Evolutionary conservation across 1,284 basidiomycete species (phyloP).

Genomic region (Inonotus obliquus): DNA sequence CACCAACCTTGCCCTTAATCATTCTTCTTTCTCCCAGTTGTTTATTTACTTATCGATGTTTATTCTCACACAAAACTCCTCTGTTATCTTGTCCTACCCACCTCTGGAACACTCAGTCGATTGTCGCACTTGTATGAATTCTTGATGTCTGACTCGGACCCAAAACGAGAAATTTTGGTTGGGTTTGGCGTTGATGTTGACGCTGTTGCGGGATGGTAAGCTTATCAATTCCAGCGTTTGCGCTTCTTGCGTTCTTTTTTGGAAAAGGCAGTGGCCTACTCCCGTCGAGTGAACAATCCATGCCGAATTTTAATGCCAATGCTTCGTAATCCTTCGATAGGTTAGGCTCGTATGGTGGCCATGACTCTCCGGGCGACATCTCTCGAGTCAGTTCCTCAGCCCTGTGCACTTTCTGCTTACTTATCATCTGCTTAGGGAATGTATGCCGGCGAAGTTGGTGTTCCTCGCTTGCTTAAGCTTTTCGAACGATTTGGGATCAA

Average conservation of each 20-base stretch:
- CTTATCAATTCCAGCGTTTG: neutral
- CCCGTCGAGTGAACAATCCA: no score
- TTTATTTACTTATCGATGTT: neutral
- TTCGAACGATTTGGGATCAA: constrained; percentile 71
- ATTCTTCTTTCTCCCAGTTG: constrained; percentile 1
- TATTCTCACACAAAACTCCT: neutral
- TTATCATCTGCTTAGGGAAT: constrained; percentile 43
- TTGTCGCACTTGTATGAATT: neutral
- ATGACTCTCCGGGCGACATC: constrained; percentile 62
- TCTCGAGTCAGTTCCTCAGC: constrained; percentile 40
- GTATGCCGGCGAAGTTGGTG: constrained; percentile 72
- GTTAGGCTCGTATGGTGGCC: constrained; percentile 67
- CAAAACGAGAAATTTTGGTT: constrained; percentile 33
- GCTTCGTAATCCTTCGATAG: constrained; percentile 29
- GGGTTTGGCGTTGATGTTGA: constrained; percentile 61
- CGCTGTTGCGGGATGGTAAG: constrained; percentile 59
- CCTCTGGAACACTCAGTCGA: neutral
- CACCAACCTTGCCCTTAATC: neutral
- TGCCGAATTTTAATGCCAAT: neutral
- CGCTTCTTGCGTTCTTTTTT: neutral
- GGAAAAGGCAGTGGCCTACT: no score
- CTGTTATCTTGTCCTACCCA: neutral
- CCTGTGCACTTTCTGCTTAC: neutral
- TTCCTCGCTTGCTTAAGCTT: constrained; percentile 61
- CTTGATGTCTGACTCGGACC: neutral